phyloP scores from a whole-genome alignment of 805 yeast species.

The Candida piceae region DNA sequence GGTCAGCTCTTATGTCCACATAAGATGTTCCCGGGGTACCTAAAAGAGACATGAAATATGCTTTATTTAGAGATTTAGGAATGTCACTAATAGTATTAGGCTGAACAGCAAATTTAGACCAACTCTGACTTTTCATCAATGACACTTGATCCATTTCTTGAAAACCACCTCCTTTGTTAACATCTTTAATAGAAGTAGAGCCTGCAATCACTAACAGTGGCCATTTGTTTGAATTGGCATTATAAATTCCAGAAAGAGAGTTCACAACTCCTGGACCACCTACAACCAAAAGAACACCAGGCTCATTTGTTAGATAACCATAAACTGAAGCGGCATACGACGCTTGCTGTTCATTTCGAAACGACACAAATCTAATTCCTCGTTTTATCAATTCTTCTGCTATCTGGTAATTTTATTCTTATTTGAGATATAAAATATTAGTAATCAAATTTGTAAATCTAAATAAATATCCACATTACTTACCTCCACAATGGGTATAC shows the following conservation, averaged over 20 bases:
- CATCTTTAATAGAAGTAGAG: slow-evolving; percentile 43
- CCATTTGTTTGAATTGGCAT: slow-evolving; percentile 57
- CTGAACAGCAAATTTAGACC: slow-evolving; percentile 46
- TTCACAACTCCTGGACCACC: slow-evolving; percentile 76
- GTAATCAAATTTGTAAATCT: no score
- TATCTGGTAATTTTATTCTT: no score
- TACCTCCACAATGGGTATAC: slow-evolving; percentile 68
- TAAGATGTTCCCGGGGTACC: slow-evolving; percentile 62
- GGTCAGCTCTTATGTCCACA: slow-evolving; percentile 60
- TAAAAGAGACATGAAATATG: slow-evolving; percentile 37
- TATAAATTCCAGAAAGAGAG: slow-evolving; percentile 61
- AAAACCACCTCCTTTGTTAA: slow-evolving; percentile 53
- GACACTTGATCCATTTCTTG: slow-evolving; percentile 67
- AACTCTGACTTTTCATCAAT: slow-evolving; percentile 27
- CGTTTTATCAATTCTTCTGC: slow-evolving; percentile 54
- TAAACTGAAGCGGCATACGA: slow-evolving; percentile 71
- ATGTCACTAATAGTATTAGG: slow-evolving; percentile 26
- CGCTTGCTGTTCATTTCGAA: slow-evolving; percentile 71
- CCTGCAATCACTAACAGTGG: slow-evolving; percentile 67
- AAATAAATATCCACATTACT: no score
- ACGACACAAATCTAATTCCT: slow-evolving; percentile 54
- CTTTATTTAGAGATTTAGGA: slow-evolving; percentile 39
- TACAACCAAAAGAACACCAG: slow-evolving; percentile 65
- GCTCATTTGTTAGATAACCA: slow-evolving; percentile 59
- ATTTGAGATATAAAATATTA: no score